Evolutionary conservation across 1,284 basidiomycete genomes (phyloP).

Genomic region (Leccinum ambiguum): DNA sequence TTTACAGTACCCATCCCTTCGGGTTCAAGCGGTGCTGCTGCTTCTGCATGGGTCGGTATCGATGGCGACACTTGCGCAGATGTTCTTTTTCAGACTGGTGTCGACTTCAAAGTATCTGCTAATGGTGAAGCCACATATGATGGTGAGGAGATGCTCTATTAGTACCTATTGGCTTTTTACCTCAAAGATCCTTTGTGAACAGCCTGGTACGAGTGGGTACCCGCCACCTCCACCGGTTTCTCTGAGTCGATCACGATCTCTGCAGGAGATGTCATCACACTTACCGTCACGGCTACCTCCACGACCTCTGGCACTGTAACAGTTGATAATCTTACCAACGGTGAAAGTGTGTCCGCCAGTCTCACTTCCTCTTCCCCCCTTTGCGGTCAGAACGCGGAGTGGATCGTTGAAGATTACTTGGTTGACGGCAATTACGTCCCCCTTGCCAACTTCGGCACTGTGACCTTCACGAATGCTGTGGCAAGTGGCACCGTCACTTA

Average conservation of each 20-base stretch:
- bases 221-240: neutral
- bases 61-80: constrained; percentile 8
- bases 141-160: neutral
- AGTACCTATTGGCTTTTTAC: neutral
- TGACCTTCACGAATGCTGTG: neutral
- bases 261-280: constrained; percentile 8
- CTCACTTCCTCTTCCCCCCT: constrained; percentile 5
- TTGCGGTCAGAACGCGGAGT: constrained; percentile 8
- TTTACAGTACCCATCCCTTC: constrained; percentile 6
- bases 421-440: neutral
- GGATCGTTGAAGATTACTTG: constrained; percentile 15
- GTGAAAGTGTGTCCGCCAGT: neutral
- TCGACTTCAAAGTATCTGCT: neutral
- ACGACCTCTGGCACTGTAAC: constrained; percentile 5
- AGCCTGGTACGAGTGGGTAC: constrained; percentile 11
- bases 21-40: neutral
- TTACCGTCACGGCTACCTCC: constrained; percentile 5
- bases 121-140: neutral
- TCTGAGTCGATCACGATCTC: constrained; percentile 6
- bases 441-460: constrained; percentile 6
- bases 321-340: constrained; percentile 11
- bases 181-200: constrained; percentile 3
- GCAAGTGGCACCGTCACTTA: constrained; percentile 4
- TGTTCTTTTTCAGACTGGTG: constrained; percentile 13
- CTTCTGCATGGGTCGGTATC: constrained; percentile 13